Conservation (phyloP, 495 filamentous ascomycete genomes). For the Xylaria flabelliformis region DNA sequence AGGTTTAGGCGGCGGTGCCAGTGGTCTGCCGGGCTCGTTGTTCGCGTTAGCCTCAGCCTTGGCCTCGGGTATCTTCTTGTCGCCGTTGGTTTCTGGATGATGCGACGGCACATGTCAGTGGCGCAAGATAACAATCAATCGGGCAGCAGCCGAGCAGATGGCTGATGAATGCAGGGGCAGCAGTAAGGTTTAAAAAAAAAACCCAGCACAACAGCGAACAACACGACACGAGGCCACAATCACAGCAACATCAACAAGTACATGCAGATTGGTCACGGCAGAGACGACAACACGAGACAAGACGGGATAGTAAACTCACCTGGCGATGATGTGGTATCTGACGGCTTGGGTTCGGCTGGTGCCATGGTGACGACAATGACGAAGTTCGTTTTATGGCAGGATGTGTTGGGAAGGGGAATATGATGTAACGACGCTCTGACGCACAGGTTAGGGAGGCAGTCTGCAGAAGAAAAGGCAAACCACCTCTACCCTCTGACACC, state of each 20-base stretch:
- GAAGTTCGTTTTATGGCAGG: conserved; percentile 40
- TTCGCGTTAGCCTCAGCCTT: conserved; percentile 47
- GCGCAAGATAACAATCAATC: conserved; percentile 33
- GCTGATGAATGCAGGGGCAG: not conserved
- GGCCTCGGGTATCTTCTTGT: conserved; percentile 46
- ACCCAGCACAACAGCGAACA: conserved; percentile 6
- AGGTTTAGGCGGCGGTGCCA: conserved; percentile 83
- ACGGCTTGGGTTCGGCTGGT: conserved; percentile 41
- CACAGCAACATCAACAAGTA: conserved; percentile 13
- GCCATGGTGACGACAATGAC: conserved; percentile 47
- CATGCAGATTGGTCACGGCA: conserved; percentile 9
- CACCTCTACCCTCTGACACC: conserved; percentile 34
- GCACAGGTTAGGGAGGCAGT: conserved; percentile 43
- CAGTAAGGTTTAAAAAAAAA: not conserved
- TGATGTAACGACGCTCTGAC: conserved; percentile 46
- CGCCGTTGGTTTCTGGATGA: conserved; percentile 38
- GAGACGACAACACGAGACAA: conserved; percentile 16
- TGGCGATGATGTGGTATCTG: conserved; percentile 43
- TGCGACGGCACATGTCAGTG: conserved; percentile 34
- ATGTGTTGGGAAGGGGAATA: conserved; percentile 38
- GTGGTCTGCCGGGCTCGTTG: conserved; percentile 53
- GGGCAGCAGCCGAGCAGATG: not conserved
- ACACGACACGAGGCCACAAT: conserved; percentile 24
- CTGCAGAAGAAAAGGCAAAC: conserved; percentile 41
- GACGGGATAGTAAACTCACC: conserved; percentile 32